Conservation (phyloP, 1,139 yeast species). For the Sugiyamaella castrensis region DNA sequence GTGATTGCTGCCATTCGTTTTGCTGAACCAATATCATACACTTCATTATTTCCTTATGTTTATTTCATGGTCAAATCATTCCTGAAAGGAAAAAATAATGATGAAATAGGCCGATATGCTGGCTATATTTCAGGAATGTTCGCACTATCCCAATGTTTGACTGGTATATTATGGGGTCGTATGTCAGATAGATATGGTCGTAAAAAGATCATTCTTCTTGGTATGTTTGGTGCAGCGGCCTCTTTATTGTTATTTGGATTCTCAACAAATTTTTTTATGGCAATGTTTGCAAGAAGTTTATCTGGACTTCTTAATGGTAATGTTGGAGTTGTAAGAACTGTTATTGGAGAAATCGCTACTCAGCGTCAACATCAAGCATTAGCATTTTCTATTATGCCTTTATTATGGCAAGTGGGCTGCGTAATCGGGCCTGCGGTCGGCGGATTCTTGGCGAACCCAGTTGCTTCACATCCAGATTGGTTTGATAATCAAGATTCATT, state of each 20-base stretch:
- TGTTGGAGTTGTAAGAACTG: slow-evolving; percentile 58
- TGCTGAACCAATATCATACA: slow-evolving; percentile 62
- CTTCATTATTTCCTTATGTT: slow-evolving; percentile 61
- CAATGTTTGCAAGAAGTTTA: slow-evolving; percentile 49
- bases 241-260: slow-evolving; percentile 54
- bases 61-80: slow-evolving; percentile 63
- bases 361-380: slow-evolving; percentile 58
- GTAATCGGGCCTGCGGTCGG: slow-evolving; percentile 59
- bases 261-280: slow-evolving; percentile 49
- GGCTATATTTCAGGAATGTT: slow-evolving; percentile 58
- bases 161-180: slow-evolving; percentile 59
- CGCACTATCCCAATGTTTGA: slow-evolving; percentile 52
- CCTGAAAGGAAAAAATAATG: slow-evolving; percentile 47
- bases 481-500: slow-evolving; percentile 31
- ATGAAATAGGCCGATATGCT: slow-evolving; percentile 54
- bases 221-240: slow-evolving; percentile 50
- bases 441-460: slow-evolving; percentile 44
- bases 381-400: slow-evolving; percentile 59
- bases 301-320: slow-evolving; percentile 62
- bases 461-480: slow-evolving; percentile 33
- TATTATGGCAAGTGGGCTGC: slow-evolving; percentile 57
- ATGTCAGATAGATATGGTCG: slow-evolving; percentile 57
- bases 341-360: slow-evolving; percentile 57
- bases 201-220: slow-evolving; percentile 52
- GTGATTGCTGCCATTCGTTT: slow-evolving; percentile 48